Base-by-base conservation (phyloP, 2,329 filamentous ascomycete species). In the Xylariaceae sp. region DNA sequence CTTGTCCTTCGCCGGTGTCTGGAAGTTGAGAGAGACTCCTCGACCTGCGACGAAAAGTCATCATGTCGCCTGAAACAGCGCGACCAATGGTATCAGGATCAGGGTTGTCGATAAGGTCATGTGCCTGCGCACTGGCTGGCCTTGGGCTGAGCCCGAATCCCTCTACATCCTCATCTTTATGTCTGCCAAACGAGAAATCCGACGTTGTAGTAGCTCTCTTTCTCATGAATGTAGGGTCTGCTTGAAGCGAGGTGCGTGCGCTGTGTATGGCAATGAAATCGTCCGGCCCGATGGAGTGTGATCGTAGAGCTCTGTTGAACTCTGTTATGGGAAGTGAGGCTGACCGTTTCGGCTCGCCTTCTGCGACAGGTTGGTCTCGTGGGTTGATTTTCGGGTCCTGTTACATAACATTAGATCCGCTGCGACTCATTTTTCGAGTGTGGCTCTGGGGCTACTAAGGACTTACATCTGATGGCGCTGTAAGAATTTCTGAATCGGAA, bases 301-400 rank as follows among this genome's bases (percentile, higher is more conserved):
- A 83, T 36, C 79, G 72, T 29, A 84, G 59, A 2, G 80, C 80
- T 35, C 76, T 71, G 49, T 81, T 77, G 50, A 75, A 80, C 55
- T 84, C 80, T 37, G 74, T 79, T 40, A 83, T 72, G 7, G 80
- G 80, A 23, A 82, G 56, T 5, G 81, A 83, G 4, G 71, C 70
- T 6, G 80, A 79, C 44, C 79, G 75, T 56, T 81, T 78, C 16
- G 70, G 64, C 49, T 72, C 72, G 47, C 37, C 56, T 41, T 65
- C 66, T 38, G 61, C 66, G 34, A 50, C 42, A 44, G 22, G 50
- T 41, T 40, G 50, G 53, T 40, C 54, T 51, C 58, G 65, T 49
- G 52, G 64, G 42, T 67, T 60, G 34, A 63, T 66, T 38, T 64
- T 63, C 23, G 67, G 68, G 52, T 70, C 70, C 71, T 72, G 10